A percentile compares a stretch with the other conserved stretches of the same genome.
These are phyloP conservation scores for Edaphochlamys debaryana DNA, from an alignment of 139 green algal species.

Conservation along the genomic window DNA sequence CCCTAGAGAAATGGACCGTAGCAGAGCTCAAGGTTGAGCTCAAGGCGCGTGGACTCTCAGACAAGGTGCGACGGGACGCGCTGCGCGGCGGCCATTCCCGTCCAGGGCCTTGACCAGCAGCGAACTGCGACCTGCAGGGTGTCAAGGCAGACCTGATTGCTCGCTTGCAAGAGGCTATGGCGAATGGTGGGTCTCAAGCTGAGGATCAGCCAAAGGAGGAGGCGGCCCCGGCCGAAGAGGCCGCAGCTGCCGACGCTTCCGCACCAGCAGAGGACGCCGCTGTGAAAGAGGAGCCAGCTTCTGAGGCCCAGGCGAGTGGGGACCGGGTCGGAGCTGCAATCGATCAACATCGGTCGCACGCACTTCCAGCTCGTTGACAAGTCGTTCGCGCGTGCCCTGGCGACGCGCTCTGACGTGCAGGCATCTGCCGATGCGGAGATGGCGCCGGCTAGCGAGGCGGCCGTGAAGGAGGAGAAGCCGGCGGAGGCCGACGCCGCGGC, in stretches of 20 bases:
- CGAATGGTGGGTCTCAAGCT: not conserved
- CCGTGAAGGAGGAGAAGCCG: not conserved
- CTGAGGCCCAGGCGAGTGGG: too few relatives aligned
- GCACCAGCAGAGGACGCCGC: not conserved
- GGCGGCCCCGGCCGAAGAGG: not conserved
- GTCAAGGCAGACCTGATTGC: constrained; percentile 48
- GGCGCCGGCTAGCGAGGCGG: not conserved
- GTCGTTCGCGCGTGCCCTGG: too few relatives aligned
- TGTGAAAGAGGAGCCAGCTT: not conserved
- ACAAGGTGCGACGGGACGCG: constrained; percentile 42
- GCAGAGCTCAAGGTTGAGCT: constrained; percentile 58
- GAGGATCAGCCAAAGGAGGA: not conserved
- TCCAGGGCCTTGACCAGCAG: too few relatives aligned
- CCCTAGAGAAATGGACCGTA: constrained; percentile 43
- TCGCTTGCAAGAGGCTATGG: constrained; percentile 32
- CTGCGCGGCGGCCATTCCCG: too few relatives aligned
- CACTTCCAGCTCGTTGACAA: too few relatives aligned
- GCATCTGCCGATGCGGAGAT: not conserved
- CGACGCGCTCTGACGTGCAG: too few relatives aligned
- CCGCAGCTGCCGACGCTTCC: not conserved
- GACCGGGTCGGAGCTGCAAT: too few relatives aligned
- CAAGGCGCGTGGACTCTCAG: constrained; percentile 44
- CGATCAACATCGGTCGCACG: too few relatives aligned
- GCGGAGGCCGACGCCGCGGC: too few relatives aligned
- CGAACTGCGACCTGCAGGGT: constrained; percentile 24